These are phyloP conservation scores for Xylaria sp. DNA, from an alignment of 2,329 filamentous ascomycete species.

Conservation along the genomic window DNA sequence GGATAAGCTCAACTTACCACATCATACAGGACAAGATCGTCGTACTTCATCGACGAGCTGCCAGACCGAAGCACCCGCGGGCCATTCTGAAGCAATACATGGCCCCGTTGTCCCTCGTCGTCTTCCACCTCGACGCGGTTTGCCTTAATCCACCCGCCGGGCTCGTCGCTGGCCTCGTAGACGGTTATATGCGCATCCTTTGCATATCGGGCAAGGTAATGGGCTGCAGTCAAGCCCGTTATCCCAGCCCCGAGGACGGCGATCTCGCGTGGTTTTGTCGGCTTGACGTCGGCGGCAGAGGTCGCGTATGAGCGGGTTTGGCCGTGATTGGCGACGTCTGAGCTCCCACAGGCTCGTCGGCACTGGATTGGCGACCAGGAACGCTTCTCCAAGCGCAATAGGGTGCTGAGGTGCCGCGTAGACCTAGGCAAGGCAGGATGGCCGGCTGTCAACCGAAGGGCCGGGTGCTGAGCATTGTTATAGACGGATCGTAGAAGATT, in stretches of 20 bases:
- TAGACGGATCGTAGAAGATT: constrained; percentile 45
- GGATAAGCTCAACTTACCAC: constrained; percentile 64
- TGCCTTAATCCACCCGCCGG: constrained; percentile 88
- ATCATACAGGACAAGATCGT: constrained; percentile 75
- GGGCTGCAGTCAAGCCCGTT: constrained; percentile 82
- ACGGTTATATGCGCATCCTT: constrained; percentile 77
- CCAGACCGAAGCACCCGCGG: constrained; percentile 77
- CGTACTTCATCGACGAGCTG: constrained; percentile 56
- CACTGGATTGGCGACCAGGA: constrained; percentile 28
- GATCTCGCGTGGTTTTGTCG: constrained; percentile 54
- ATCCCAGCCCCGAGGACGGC: constrained; percentile 85
- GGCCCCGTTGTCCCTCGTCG: constrained; percentile 66
- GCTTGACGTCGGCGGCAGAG: constrained; percentile 3
- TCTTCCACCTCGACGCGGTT: constrained; percentile 67
- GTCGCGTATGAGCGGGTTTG: constrained; percentile 40
- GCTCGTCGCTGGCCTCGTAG: constrained; percentile 75
- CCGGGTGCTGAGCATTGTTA: constrained; percentile 40
- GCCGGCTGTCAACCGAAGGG: constrained; percentile 27
- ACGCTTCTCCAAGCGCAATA: constrained; percentile 24
- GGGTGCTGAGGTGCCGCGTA: constrained; percentile 40
- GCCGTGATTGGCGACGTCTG: constrained; percentile 3
- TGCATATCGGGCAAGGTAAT: constrained; percentile 77
- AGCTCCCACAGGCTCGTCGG: constrained; percentile 4
- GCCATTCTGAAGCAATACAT: constrained; percentile 83
- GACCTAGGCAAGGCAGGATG: constrained; percentile 31